phyloP scores from a whole-genome alignment of 768 basidiomycete genomes.

The Fibroporia radiculosa region DNA sequence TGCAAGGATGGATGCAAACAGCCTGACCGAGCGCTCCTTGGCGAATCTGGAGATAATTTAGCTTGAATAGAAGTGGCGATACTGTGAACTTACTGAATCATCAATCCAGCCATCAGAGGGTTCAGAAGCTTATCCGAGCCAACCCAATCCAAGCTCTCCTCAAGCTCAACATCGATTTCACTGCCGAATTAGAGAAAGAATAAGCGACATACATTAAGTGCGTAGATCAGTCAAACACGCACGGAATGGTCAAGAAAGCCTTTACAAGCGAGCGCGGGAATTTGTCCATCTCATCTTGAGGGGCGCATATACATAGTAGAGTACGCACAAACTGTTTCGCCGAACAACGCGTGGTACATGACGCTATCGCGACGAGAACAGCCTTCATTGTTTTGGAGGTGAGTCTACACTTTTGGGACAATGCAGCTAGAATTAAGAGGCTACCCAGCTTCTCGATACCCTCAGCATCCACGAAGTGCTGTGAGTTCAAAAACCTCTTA shows the following conservation, averaged over 20 bases:
- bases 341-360: slow-evolving; percentile 39
- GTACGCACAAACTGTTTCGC: slow-evolving; percentile 59
- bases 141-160: slow-evolving; percentile 34
- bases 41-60: slow-evolving; percentile 21
- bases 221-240: slow-evolving; percentile 19
- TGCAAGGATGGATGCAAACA: slow-evolving; percentile 27
- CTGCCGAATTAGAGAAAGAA: slow-evolving; percentile 24
- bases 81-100: slow-evolving; percentile 29
- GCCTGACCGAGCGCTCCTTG: slow-evolving; percentile 19
- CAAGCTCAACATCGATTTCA: slow-evolving; percentile 39
- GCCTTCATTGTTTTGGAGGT: slow-evolving; percentile 50
- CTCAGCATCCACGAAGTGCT: not conserved
- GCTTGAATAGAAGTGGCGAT: not conserved
- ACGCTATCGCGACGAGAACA: slow-evolving; percentile 47
- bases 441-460: slow-evolving; percentile 47
- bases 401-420: slow-evolving; percentile 61
- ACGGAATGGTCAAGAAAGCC: slow-evolving; percentile 41
- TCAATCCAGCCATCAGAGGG: slow-evolving; percentile 40
- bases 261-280: slow-evolving; percentile 24
- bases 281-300: slow-evolving; percentile 48
- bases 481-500: slow-evolving; percentile 25
- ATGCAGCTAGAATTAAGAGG: slow-evolving; percentile 62
- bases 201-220: not conserved
- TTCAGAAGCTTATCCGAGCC: slow-evolving; percentile 51
- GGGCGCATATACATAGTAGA: slow-evolving; percentile 52